These are phyloP conservation scores for Acacia acuminata DNA, from an alignment of 306 rosid species.

Conservation along the genomic window DNA sequence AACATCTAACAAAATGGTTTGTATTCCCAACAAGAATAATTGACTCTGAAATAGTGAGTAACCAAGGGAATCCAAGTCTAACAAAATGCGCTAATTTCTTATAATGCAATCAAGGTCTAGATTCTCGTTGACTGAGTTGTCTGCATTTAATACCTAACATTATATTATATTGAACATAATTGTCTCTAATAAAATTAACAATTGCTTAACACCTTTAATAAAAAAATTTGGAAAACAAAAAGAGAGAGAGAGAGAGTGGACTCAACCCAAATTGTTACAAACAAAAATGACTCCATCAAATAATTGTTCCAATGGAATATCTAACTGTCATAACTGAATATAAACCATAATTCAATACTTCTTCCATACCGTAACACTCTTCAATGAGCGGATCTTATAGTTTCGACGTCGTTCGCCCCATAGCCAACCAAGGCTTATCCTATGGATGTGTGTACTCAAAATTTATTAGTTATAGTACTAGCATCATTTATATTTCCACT, in stretches of 20 bases:
- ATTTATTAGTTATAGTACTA: not conserved
- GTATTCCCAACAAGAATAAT: no score
- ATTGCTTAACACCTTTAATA: no score
- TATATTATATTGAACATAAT: no score
- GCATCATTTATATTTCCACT: not conserved
- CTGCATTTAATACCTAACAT: no score
- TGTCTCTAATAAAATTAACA: no score
- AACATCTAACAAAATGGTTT: no score
- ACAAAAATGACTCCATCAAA: not conserved
- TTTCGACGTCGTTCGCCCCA: not conserved
- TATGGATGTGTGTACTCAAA: not conserved
- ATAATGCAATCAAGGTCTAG: rapidly evolving
- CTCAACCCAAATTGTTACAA: not conserved
- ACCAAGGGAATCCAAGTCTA: no score
- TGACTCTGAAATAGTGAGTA: no score
- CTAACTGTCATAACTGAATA: slow-evolving; percentile 17
- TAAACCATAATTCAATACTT: not conserved
- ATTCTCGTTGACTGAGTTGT: no score
- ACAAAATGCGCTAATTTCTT: no score
- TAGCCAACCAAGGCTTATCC: not conserved
- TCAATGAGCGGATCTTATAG: not conserved
- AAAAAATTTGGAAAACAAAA: no score
- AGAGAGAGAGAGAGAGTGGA: no score
- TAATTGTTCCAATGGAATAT: slow-evolving; percentile 11
- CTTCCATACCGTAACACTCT: not conserved